Conservation (phyloP, 2,329 filamentous ascomycete genomes). For the Trichoderma atrobrunneum region DNA sequence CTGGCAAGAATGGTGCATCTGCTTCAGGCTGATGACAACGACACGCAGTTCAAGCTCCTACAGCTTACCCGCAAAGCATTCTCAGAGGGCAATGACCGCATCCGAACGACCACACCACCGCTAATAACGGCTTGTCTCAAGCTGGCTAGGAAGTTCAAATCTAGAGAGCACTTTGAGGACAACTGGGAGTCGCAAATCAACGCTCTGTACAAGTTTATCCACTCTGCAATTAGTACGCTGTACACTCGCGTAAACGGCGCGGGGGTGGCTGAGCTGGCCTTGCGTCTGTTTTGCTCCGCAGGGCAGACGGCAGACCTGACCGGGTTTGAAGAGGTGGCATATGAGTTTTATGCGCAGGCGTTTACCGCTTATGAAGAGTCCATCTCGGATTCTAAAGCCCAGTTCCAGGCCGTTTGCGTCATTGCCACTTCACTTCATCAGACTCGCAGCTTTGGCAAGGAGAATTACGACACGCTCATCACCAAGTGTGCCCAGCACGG, state of each 20-base stretch:
- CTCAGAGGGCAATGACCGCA: slow-evolving; percentile 87
- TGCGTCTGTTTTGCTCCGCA: slow-evolving; percentile 86
- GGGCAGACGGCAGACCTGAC: slow-evolving; percentile 91
- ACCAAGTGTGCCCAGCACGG: slow-evolving; percentile 97
- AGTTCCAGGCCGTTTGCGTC: slow-evolving; percentile 96
- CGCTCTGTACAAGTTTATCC: slow-evolving; percentile 91
- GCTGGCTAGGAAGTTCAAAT: slow-evolving; percentile 83
- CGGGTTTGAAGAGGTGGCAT: slow-evolving; percentile 91
- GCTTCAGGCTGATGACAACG: slow-evolving; percentile 78
- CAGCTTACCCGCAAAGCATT: slow-evolving; percentile 86
- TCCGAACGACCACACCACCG: slow-evolving; percentile 91
- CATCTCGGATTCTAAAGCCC: slow-evolving; percentile 90
- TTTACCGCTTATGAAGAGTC: slow-evolving; percentile 98
- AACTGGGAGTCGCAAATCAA: slow-evolving; percentile 65
- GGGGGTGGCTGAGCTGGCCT: slow-evolving; percentile 79
- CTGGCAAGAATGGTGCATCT: slow-evolving; percentile 89
- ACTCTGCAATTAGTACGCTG: slow-evolving; percentile 79
- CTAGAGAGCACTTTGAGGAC: slow-evolving; percentile 76
- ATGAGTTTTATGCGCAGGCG: slow-evolving; percentile 97
- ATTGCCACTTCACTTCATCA: slow-evolving; percentile 87
- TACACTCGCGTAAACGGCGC: slow-evolving; percentile 78
- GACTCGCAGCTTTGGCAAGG: slow-evolving; percentile 85
- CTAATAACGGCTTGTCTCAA: slow-evolving; percentile 88
- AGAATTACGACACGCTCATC: slow-evolving; percentile 98
- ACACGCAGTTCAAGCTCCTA: slow-evolving; percentile 89